Evolutionary conservation across 1,284 basidiomycete species (phyloP).

Genomic region (Cryptococcus sp.): DNA sequence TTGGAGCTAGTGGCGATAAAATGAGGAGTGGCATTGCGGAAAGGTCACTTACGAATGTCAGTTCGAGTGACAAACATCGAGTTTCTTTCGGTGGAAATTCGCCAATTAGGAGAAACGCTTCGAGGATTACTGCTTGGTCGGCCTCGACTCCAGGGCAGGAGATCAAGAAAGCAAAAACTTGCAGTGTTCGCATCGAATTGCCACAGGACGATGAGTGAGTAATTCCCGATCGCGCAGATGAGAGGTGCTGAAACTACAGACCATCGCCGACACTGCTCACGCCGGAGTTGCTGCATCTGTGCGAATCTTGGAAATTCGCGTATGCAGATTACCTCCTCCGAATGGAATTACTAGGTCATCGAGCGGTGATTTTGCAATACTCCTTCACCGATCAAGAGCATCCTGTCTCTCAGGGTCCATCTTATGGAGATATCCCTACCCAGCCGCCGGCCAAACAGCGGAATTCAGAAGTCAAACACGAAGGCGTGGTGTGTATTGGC

Average conservation of each 20-base stretch:
- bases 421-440: slow-evolving; percentile 1
- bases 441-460: background rate
- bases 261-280: slow-evolving; percentile 28
- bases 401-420: background rate
- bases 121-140: background rate
- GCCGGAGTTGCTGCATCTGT: slow-evolving; percentile 18
- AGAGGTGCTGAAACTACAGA: slow-evolving; percentile 10
- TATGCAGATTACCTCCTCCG: slow-evolving; percentile 71
- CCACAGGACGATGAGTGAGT: slow-evolving; percentile 25
- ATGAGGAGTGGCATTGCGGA: background rate
- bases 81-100: background rate
- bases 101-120: background rate
- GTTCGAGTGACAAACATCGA: background rate
- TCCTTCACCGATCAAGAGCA: slow-evolving; percentile 2
- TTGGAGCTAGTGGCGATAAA: background rate
- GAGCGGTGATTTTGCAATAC: slow-evolving; percentile 64
- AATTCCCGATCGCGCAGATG: too few relatives aligned
- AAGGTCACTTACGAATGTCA: background rate
- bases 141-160: background rate
- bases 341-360: slow-evolving; percentile 63
- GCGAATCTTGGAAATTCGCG: slow-evolving; percentile 48
- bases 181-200: slow-evolving; percentile 24
- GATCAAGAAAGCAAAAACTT: slow-evolving; percentile 8
- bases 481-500: slow-evolving; percentile 15
- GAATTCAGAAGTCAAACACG: background rate